Percentiles rank a stretch among this genome's conserved stretches.
phyloP scores from a whole-genome alignment of 345 rosid genomes.

The Populus simonii region DNA sequence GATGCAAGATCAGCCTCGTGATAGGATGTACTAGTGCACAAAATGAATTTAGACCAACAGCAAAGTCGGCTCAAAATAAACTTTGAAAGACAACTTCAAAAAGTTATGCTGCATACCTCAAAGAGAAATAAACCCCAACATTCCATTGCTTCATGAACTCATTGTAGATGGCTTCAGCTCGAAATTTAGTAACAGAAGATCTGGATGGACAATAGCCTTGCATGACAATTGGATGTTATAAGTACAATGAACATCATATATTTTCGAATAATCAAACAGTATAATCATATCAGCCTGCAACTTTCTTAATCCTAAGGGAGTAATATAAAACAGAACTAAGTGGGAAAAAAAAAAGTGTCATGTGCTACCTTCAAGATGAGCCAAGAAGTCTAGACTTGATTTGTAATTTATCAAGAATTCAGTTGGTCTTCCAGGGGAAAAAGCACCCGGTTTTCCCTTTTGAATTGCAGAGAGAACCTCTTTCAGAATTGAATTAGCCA shows the following conservation, averaged over 20 bases:
- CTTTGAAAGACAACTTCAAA: constrained; percentile 5
- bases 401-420: constrained; percentile 90
- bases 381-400: constrained; percentile 81
- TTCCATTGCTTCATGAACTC: constrained; percentile 99
- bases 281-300: constrained; percentile 16
- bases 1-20: constrained; percentile 11
- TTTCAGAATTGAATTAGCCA: constrained; percentile 92
- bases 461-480: constrained; percentile 84
- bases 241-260: constrained; percentile 27
- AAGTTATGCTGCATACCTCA: constrained; percentile 53
- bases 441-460: constrained; percentile 92
- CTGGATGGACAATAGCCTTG: constrained; percentile 97
- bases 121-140: constrained; percentile 85
- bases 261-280: background rate
- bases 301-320: constrained; percentile 9
- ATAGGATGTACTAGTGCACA: background rate
- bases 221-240: constrained; percentile 45
- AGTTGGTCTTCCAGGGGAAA: constrained; percentile 96
- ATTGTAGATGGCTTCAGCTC: constrained; percentile 60
- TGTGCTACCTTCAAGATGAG: constrained; percentile 84
- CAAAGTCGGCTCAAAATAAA: background rate
- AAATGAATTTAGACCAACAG: background rate
- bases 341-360: background rate
- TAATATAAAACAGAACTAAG: background rate
- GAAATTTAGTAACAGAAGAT: constrained; percentile 83